Evolutionary conservation across 2,329 filamentous ascomycete species (phyloP).

Genomic region (Cercospora janseana): DNA sequence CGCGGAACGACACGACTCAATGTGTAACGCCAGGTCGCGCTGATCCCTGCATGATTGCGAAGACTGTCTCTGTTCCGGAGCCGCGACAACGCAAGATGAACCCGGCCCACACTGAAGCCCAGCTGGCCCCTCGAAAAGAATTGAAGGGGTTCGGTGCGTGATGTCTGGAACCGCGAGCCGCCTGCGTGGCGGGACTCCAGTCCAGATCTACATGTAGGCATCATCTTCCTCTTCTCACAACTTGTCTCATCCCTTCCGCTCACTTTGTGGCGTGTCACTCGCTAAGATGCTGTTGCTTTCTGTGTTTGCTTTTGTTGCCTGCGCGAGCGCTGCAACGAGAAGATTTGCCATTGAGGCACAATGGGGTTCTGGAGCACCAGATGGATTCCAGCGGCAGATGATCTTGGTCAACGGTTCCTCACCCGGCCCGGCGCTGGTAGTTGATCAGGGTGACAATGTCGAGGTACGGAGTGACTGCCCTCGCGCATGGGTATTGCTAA

Average conservation of each 20-base stretch:
- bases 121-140: constrained; percentile 5
- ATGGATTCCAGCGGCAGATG: constrained; percentile 17
- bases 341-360: constrained; percentile 15
- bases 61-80: background rate
- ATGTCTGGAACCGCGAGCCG: background rate
- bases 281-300: constrained; percentile 12
- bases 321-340: constrained; percentile 9
- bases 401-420: constrained; percentile 23
- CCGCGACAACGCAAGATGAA: constrained; percentile 7
- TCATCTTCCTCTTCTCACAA: background rate
- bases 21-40: constrained; percentile 4
- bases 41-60: background rate
- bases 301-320: constrained; percentile 9
- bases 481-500: background rate
- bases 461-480: constrained; percentile 9
- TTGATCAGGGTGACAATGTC: constrained; percentile 22
- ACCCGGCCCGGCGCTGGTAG: constrained; percentile 19
- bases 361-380: constrained; percentile 19
- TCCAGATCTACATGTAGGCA: constrained; percentile 5
- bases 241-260: background rate
- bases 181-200: background rate
- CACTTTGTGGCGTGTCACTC: constrained; percentile 1
- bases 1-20: background rate
- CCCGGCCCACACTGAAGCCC: constrained; percentile 6
- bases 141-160: constrained; percentile 12